A percentile compares a stretch with the other conserved stretches of the same genome.
phyloP scores from a whole-genome alignment of 2,329 filamentous ascomycete species.

The Pleurostoma richardsiae region DNA sequence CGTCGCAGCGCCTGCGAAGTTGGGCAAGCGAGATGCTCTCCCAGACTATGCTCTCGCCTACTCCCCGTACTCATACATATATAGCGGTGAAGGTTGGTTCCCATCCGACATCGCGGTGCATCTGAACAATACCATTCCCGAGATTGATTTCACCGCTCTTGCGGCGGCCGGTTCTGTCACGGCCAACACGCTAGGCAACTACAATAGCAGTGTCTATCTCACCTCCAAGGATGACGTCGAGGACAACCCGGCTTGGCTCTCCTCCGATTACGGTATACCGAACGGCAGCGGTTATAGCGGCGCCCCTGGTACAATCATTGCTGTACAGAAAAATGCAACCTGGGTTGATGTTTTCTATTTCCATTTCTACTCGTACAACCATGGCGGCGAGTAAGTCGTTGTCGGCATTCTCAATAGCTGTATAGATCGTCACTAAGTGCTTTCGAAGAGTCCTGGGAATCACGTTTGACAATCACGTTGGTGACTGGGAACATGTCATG shows the following conservation, averaged over 20 bases:
- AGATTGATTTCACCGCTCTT: slow-evolving; percentile 6
- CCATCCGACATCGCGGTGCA: slow-evolving; percentile 13
- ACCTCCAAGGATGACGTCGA: slow-evolving; percentile 10
- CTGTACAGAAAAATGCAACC: slow-evolving; percentile 13
- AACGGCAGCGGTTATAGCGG: slow-evolving; percentile 10
- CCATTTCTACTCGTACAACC: slow-evolving; percentile 15
- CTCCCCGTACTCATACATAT: slow-evolving; percentile 11
- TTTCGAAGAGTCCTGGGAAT: slow-evolving; percentile 11
- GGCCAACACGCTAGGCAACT: slow-evolving; percentile 8
- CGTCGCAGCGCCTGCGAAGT: background rate
- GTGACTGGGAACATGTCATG: slow-evolving; percentile 19
- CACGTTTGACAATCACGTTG: slow-evolving; percentile 16
- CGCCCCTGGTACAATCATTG: slow-evolving; percentile 12
- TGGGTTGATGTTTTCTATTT: slow-evolving; percentile 15
- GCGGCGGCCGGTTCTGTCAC: slow-evolving; percentile 8
- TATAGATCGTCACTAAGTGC: background rate
- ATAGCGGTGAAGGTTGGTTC: slow-evolving; percentile 12
- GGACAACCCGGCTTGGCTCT: slow-evolving; percentile 8
- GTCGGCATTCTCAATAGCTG: too few species aligned
- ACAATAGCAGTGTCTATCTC: slow-evolving; percentile 9
- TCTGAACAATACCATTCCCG: slow-evolving; percentile 11
- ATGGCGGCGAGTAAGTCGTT: slow-evolving; percentile 8
- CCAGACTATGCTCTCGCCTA: slow-evolving; percentile 12
- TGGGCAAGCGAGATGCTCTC: slow-evolving; percentile 6
- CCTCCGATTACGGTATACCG: slow-evolving; percentile 11